These are phyloP conservation scores for Cornus kousa DNA, from an alignment of 148 eudicot genomes.

Conservation along the genomic window DNA sequence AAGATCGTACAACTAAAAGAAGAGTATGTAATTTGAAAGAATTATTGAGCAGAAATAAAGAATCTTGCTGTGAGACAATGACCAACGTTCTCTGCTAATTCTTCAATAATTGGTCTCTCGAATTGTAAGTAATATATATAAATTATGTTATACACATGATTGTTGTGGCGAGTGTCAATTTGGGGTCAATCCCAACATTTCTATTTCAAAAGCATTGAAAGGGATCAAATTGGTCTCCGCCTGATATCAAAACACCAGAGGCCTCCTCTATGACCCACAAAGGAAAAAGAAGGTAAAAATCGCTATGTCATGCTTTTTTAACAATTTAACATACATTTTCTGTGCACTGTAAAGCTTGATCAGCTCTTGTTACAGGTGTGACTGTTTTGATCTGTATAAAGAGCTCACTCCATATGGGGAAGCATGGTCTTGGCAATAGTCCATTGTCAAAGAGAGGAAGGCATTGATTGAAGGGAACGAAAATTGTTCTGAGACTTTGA, in stretches of 20 bases:
- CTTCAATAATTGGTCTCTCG: not conserved
- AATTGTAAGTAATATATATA: too few relatives aligned
- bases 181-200: slow-evolving; percentile 3
- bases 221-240: not conserved
- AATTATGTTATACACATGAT: too few relatives aligned
- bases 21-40: too few relatives aligned
- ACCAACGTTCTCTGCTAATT: not conserved
- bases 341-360: too few relatives aligned
- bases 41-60: too few relatives aligned
- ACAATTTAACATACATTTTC: too few relatives aligned
- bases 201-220: slow-evolving; percentile 7
- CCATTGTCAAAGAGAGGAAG: slow-evolving; percentile 63
- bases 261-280: not conserved
- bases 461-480: slow-evolving; percentile 44
- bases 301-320: too few relatives aligned
- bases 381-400: slow-evolving; percentile 12
- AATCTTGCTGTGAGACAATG: too few relatives aligned
- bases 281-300: slow-evolving; percentile 30
- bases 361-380: too few relatives aligned
- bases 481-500: slow-evolving; percentile 60
- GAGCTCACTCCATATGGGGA: slow-evolving; percentile 65
- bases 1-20: too few relatives aligned
- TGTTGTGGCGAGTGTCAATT: slow-evolving; percentile 9
- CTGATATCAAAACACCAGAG: not conserved
- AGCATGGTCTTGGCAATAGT: slow-evolving; percentile 90